These are phyloP conservation scores for Chalciporus pseudorubinellus DNA, from an alignment of 768 basidiomycete species.

Conservation along the genomic window DNA sequence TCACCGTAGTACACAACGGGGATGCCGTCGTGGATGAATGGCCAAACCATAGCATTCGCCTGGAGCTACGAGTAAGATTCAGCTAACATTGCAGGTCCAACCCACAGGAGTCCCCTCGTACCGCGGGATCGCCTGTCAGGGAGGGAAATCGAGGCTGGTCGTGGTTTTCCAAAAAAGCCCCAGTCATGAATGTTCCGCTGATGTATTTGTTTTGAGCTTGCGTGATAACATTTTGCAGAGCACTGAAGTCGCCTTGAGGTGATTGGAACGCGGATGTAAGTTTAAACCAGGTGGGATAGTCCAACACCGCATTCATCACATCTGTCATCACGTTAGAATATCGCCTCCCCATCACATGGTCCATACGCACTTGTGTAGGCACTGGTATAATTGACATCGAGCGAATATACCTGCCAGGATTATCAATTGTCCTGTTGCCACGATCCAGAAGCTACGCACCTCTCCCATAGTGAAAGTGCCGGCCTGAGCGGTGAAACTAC, in stretches of 20 bases:
- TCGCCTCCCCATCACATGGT: neutral
- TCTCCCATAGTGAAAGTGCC: conserved; percentile 58
- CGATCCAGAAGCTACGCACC: conserved; percentile 30
- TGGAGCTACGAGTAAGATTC: conserved; percentile 31
- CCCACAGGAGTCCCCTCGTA: conserved; percentile 19
- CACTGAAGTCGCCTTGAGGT: conserved; percentile 33
- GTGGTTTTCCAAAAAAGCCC: conserved; percentile 54
- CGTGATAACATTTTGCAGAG: conserved; percentile 26
- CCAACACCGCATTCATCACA: conserved; percentile 44
- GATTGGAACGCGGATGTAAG: conserved; percentile 41
- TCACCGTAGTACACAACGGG: conserved; percentile 51
- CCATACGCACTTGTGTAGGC: conserved; percentile 40
- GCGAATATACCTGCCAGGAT: conserved; percentile 37
- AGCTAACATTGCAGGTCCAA: neutral
- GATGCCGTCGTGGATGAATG: conserved; percentile 50
- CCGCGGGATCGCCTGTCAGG: conserved; percentile 40
- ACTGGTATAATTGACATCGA: conserved; percentile 38
- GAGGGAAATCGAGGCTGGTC: conserved; percentile 51
- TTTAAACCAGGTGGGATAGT: conserved; percentile 49
- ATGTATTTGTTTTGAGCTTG: conserved; percentile 38
- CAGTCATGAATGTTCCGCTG: conserved; percentile 40
- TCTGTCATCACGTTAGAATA: conserved; percentile 23
- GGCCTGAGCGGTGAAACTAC: conserved; percentile 44
- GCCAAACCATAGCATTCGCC: conserved; percentile 49
- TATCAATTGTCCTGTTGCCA: conserved; percentile 22